These are phyloP conservation scores for Penicillium capsulatum DNA, from an alignment of 2,329 filamentous ascomycete genomes.

Conservation along the genomic window DNA sequence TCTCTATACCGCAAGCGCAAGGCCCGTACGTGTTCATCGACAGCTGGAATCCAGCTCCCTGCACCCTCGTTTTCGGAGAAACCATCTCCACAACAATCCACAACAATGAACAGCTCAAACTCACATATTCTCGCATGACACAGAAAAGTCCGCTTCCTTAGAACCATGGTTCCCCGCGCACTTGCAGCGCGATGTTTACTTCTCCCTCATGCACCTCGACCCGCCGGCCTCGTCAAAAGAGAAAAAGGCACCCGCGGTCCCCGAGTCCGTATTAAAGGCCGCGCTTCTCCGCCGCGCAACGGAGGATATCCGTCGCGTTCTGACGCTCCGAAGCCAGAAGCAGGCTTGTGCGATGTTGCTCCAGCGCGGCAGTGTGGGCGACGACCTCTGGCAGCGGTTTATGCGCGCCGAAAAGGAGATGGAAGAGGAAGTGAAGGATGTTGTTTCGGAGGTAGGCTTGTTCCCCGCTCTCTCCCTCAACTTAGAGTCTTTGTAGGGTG, in stretches of 20 bases:
- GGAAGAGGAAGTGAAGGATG: conserved; percentile 90
- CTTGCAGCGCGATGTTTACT: conserved; percentile 88
- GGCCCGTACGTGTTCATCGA: conserved; percentile 56
- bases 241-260: conserved; percentile 66
- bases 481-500: no score
- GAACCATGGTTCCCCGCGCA: conserved; percentile 93
- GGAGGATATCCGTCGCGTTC: conserved; percentile 88
- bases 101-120: no score
- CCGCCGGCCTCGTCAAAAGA: conserved; percentile 48
- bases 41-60: neutral
- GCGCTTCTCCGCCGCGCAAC: conserved; percentile 83
- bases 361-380: conserved; percentile 87
- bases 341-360: conserved; percentile 77
- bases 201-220: conserved; percentile 80
- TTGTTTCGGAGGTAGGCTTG: conserved; percentile 74
- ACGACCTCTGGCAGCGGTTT: conserved; percentile 94
- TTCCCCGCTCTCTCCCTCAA: neutral
- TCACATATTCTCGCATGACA: conserved; percentile 11
- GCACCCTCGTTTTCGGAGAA: neutral
- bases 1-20: conserved; percentile 90
- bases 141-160: conserved; percentile 75
- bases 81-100: no score
- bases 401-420: conserved; percentile 92
- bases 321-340: conserved; percentile 84
- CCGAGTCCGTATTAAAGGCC: conserved; percentile 80